These are phyloP conservation scores for Lepraria neglecta DNA, from an alignment of 495 filamentous ascomycete genomes.

Conservation along the genomic window DNA sequence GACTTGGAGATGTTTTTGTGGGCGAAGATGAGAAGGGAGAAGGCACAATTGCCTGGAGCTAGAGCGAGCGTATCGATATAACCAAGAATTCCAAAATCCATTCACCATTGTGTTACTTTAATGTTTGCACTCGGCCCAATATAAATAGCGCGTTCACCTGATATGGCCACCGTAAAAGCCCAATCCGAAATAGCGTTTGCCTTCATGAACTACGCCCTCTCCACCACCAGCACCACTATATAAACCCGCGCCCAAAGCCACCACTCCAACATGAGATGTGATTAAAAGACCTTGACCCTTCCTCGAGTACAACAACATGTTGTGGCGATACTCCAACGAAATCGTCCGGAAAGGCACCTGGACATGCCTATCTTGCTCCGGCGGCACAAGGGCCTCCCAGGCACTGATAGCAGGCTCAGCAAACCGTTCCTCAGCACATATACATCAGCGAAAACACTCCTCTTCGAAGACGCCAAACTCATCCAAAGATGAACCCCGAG, in stretches of 20 bases:
- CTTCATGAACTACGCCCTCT: neutral
- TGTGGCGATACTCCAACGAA: slow-evolving; percentile 46
- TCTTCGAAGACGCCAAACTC: slow-evolving; percentile 44
- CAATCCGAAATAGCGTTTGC: neutral
- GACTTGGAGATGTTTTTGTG: slow-evolving; percentile 3
- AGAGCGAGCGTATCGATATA: neutral
- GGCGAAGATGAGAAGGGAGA: neutral
- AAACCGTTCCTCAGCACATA: slow-evolving; percentile 32
- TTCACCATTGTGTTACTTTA: neutral
- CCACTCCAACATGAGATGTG: neutral
- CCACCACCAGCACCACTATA: neutral
- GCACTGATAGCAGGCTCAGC: slow-evolving; percentile 33
- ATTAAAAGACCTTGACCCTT: neutral
- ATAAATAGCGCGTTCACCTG: slow-evolving; percentile 1
- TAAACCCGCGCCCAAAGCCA: neutral
- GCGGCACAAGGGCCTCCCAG: slow-evolving; percentile 27
- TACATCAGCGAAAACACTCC: slow-evolving; percentile 50
- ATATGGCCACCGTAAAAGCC: slow-evolving; percentile 9
- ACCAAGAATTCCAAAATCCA: neutral
- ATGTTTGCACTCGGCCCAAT: too few relatives aligned
- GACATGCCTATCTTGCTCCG: slow-evolving; percentile 37
- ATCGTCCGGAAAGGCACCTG: slow-evolving; percentile 40
- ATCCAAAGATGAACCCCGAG: slow-evolving; percentile 29
- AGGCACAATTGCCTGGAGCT: neutral
- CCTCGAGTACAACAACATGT: slow-evolving; percentile 31